A percentile compares a stretch with the other conserved stretches of the same genome.
These are phyloP conservation scores for Phytophthora uliginosa DNA, from an alignment of 352 stramenopile genomes.

Conservation along the genomic window DNA sequence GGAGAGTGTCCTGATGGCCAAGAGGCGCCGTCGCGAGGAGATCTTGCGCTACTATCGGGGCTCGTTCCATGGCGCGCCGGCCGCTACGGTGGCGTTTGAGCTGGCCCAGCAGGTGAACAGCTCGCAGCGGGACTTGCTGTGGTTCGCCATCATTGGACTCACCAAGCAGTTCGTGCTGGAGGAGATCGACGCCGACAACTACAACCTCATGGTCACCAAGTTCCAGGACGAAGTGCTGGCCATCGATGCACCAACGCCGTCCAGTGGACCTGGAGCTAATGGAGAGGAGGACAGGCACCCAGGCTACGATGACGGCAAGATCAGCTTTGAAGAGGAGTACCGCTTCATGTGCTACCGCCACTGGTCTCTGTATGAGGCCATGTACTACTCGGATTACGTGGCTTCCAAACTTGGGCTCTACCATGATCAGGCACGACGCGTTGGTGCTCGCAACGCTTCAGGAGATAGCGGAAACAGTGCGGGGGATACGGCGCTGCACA, in stretches of 20 bases:
- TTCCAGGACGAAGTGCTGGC: conserved; percentile 95
- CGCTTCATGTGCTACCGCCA: conserved; percentile 98
- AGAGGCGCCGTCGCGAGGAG: conserved; percentile 73
- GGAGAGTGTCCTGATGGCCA: conserved; percentile 49
- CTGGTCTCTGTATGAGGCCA: conserved; percentile 95
- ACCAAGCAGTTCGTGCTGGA: conserved; percentile 97
- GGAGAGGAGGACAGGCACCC: conserved; percentile 55
- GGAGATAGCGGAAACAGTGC: conserved; percentile 35
- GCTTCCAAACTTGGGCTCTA: conserved; percentile 90
- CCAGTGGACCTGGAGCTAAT: conserved; percentile 45
- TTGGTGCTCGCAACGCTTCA: conserved; percentile 69
- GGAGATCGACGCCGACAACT: conserved; percentile 94
- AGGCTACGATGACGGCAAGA: conserved; percentile 83
- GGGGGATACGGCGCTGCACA: conserved; percentile 86
- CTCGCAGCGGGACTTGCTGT: conserved; percentile 93
- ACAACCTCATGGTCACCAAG: conserved; percentile 89
- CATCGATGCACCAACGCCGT: conserved; percentile 48
- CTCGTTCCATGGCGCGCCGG: conserved; percentile 86
- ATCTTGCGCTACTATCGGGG: conserved; percentile 96
- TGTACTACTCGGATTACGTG: conserved; percentile 98
- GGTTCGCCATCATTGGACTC: conserved; percentile 98
- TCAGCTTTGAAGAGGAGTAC: conserved; percentile 94
- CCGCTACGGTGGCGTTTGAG: conserved; percentile 83
- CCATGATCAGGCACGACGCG: conserved; percentile 67
- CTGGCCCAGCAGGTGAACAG: conserved; percentile 89